Conservation (phyloP, 31 red algal species). For the Asparagopsis taxiformis region DNA sequence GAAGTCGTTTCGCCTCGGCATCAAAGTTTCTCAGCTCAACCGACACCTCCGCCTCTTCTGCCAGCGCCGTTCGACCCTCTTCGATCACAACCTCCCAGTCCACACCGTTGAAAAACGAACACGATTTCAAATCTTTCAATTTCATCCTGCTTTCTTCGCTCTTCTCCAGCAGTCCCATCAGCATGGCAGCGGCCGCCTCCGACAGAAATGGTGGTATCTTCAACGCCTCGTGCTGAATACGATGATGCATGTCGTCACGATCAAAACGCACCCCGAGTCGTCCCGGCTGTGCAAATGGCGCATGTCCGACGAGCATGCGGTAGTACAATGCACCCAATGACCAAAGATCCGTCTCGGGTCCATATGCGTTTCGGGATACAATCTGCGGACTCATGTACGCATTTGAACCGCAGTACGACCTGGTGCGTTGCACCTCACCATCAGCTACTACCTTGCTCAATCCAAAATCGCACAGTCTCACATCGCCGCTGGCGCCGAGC, state of each 20-base stretch:
- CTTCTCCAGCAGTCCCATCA: conserved; percentile 44
- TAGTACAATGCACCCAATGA: conserved; percentile 82
- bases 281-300: conserved; percentile 64
- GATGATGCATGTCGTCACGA: conserved; percentile 33
- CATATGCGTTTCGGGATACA: conserved; percentile 52
- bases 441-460: conserved; percentile 73
- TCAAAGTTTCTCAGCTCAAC: conserved; percentile 50
- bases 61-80: conserved; percentile 4
- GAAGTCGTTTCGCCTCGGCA: conserved; percentile 22
- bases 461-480: conserved; percentile 82
- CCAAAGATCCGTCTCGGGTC: conserved; percentile 86
- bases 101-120: conserved; percentile 51
- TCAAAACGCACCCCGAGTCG: conserved; percentile 13
- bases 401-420: conserved; percentile 83
- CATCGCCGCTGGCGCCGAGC: conserved; percentile 66
- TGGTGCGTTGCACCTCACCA: conserved; percentile 62
- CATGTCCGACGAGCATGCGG: conserved; percentile 75
- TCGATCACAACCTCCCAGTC: conserved; percentile 52
- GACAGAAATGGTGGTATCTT: conserved; percentile 31
- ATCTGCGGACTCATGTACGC: conserved; percentile 91
- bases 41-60: neutral
- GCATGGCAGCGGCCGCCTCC: conserved; percentile 29
- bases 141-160: conserved; percentile 39
- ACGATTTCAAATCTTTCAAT: conserved; percentile 49
- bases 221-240: conserved; percentile 43